Conservation (phyloP, 1,284 basidiomycete species). For the Testicularia cyperi region DNA sequence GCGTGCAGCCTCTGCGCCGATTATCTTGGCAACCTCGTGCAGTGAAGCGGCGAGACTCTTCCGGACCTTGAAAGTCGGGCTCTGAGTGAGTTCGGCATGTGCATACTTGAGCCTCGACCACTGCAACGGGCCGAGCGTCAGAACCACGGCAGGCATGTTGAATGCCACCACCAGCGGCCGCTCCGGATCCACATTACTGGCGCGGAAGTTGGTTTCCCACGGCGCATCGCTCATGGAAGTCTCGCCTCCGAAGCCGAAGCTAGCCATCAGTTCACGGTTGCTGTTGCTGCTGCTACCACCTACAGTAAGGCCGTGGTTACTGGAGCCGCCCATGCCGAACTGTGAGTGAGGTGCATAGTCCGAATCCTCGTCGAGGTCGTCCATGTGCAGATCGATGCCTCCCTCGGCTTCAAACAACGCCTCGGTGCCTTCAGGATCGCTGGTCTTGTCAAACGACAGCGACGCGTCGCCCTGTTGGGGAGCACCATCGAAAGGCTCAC, state of each 20-base stretch:
- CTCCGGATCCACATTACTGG: slow-evolving; percentile 65
- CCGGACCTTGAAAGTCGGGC: slow-evolving; percentile 67
- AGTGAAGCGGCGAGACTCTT: slow-evolving; percentile 80
- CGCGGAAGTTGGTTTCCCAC: slow-evolving; percentile 34
- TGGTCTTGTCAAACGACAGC: slow-evolving; percentile 30
- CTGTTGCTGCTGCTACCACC: no score
- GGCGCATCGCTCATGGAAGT: slow-evolving; percentile 26
- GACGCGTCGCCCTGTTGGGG: slow-evolving; percentile 31
- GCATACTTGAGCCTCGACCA: slow-evolving; percentile 77
- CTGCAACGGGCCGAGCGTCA: slow-evolving; percentile 74
- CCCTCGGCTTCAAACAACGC: slow-evolving; percentile 31
- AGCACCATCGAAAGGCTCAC: slow-evolving; percentile 60
- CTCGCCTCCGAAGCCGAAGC: slow-evolving; percentile 36
- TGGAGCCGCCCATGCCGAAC: slow-evolving; percentile 9
- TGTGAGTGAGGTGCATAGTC: neutral
- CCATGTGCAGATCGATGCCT: slow-evolving; percentile 23
- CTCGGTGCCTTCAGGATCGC: slow-evolving; percentile 30
- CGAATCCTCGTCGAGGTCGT: no score
- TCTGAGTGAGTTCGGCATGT: slow-evolving; percentile 70
- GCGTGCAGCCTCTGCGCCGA: slow-evolving; percentile 72
- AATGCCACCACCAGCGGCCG: slow-evolving; percentile 86
- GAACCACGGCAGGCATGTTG: slow-evolving; percentile 87
- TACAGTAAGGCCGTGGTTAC: no score
- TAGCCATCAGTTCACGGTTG: slow-evolving; percentile 26
- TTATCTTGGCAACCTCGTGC: slow-evolving; percentile 83